Evolutionary conservation across 208 protist genomes (phyloP).

Genomic region (Kentomonas sorsogonicus): DNA sequence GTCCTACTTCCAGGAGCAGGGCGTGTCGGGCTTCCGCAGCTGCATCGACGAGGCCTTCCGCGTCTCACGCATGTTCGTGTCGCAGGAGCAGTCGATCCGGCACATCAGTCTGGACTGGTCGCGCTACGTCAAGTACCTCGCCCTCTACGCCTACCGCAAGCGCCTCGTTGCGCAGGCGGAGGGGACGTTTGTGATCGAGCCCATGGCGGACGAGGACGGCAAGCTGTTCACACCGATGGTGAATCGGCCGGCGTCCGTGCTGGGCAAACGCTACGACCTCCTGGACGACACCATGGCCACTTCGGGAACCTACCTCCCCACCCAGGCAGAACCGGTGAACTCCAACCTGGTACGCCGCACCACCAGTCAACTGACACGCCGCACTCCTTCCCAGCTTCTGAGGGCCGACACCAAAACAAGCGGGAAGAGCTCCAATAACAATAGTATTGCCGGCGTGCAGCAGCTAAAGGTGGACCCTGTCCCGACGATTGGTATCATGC

Average conservation of each 20-base stretch:
- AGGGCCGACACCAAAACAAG: too few relatives aligned
- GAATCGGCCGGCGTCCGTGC: slow-evolving; percentile 30
- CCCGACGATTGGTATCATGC: slow-evolving; percentile 66
- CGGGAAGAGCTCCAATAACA: slow-evolving; percentile 7
- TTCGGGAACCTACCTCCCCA: slow-evolving; percentile 34
- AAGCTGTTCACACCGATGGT: slow-evolving; percentile 24
- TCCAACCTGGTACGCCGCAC: background rate
- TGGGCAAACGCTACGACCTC: slow-evolving; percentile 59
- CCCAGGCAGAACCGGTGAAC: slow-evolving; percentile 12
- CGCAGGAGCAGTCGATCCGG: slow-evolving; percentile 27
- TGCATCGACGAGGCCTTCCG: slow-evolving; percentile 51
- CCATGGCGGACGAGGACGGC: slow-evolving; percentile 36
- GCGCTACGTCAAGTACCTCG: slow-evolving; percentile 81
- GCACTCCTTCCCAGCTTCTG: background rate
- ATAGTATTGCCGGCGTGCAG: slow-evolving; percentile 24
- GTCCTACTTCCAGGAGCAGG: slow-evolving; percentile 66
- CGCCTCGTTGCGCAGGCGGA: slow-evolving; percentile 21
- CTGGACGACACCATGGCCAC: slow-evolving; percentile 34
- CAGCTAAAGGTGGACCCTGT: slow-evolving; percentile 36
- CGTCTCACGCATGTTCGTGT: slow-evolving; percentile 41
- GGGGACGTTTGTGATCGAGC: slow-evolving; percentile 28
- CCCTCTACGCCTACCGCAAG: slow-evolving; percentile 71
- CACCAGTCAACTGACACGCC: background rate
- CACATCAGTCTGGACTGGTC: slow-evolving; percentile 46
- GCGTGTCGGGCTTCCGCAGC: slow-evolving; percentile 24